phyloP scores from a whole-genome alignment of 2,329 filamentous ascomycete genomes.

The Talaromyces sp. region DNA sequence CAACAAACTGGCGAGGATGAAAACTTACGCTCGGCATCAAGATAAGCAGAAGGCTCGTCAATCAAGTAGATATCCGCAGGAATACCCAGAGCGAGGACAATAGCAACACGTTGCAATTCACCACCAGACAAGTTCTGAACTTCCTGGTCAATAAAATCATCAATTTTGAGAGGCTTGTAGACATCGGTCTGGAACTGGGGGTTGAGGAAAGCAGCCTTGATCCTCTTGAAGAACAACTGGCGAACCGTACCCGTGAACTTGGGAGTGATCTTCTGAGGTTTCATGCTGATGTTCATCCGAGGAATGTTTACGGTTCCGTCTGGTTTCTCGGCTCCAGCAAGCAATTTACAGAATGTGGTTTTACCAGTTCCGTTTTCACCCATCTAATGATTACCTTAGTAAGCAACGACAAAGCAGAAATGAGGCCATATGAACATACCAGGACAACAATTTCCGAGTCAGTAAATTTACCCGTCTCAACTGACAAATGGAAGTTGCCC shows the following conservation, averaged over 20 bases:
- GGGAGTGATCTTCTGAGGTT: constrained; percentile 98
- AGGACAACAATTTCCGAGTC: constrained; percentile 99
- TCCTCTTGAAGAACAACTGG: constrained; percentile 99
- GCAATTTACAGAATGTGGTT: constrained; percentile 95
- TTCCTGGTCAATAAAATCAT: constrained; percentile 99
- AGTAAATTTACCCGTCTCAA: constrained; percentile 84
- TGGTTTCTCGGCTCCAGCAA: constrained; percentile 89
- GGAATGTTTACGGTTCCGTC: constrained; percentile 76
- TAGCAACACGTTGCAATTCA: constrained; percentile 98
- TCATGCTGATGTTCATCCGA: constrained; percentile 97
- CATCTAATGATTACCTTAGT: constrained; percentile 52
- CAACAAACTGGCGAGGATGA: not conserved
- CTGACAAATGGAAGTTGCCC: constrained; percentile 77
- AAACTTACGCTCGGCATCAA: constrained; percentile 75
- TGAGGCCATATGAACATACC: constrained; percentile 31
- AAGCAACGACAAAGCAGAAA: not conserved
- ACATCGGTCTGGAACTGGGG: constrained; percentile 99
- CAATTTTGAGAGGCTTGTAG: constrained; percentile 97
- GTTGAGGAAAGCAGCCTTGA: constrained; percentile 91
- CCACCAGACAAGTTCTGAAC: constrained; percentile 98
- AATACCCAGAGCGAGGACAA: constrained; percentile 90
- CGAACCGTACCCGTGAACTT: constrained; percentile 97
- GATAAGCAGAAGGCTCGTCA: constrained; percentile 94
- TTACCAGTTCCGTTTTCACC: constrained; percentile 99
- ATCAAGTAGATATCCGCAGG: constrained; percentile 98